Conservation (phyloP, 805 yeast genomes). For the Barnettozyma pratensis region DNA sequence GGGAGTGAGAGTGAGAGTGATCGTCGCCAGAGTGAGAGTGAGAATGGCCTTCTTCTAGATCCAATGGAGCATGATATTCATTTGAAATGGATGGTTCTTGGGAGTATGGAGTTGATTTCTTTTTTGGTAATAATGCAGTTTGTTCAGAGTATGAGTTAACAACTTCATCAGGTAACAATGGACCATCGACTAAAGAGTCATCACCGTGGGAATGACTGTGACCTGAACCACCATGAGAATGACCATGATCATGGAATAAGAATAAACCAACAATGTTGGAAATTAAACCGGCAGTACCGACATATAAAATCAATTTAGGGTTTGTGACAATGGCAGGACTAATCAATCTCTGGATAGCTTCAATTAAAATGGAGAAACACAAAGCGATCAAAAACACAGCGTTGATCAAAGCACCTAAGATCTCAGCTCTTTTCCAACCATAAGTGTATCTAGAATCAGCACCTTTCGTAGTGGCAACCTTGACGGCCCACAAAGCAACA, state of each 20-base stretch:
- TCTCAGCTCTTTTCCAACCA: conserved; percentile 98
- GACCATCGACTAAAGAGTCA: conserved; percentile 22
- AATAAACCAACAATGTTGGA: conserved; percentile 82
- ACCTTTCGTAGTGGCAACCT: conserved; percentile 72
- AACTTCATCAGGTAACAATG: conserved; percentile 42
- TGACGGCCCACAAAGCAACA: conserved; percentile 95
- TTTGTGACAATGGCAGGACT: conserved; percentile 74
- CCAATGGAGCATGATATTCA: conserved; percentile 11
- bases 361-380: conserved; percentile 87
- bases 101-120: conserved; percentile 7
- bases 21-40: conserved; percentile 8
- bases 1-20: conserved; percentile 4
- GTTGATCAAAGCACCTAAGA: conserved; percentile 88
- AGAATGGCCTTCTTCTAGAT: conserved; percentile 12
- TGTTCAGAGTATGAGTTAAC: conserved; percentile 32
- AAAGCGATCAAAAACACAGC: conserved; percentile 90
- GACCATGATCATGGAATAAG: conserved; percentile 85
- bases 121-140: conserved; percentile 11
- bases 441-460: conserved; percentile 90
- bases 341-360: conserved; percentile 85
- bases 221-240: conserved; percentile 35
- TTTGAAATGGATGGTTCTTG: conserved; percentile 18
- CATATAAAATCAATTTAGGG: conserved; percentile 77
- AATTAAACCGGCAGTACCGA: conserved; percentile 76
- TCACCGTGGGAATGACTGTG: conserved; percentile 34